Percentiles rank a stretch among this genome's conserved stretches.
phyloP scores from a whole-genome alignment of 805 yeast species.

The Candida anglica region DNA sequence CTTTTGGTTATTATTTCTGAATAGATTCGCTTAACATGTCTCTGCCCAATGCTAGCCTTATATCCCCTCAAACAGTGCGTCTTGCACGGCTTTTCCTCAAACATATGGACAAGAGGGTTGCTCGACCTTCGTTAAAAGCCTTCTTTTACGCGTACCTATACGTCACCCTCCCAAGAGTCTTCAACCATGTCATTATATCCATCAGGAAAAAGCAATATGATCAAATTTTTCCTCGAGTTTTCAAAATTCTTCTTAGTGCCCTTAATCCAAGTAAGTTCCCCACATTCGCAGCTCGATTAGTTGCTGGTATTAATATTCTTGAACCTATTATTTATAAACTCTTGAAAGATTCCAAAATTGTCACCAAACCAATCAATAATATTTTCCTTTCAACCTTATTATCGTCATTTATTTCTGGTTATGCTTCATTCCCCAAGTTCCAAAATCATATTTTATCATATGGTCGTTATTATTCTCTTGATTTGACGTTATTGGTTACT shows the following conservation, averaged over 20 bases:
- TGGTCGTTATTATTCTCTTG: slow-evolving; percentile 19
- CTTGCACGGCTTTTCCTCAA: background rate
- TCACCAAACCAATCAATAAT: slow-evolving; percentile 3
- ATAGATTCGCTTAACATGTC: too few relatives aligned
- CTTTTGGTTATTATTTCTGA: too few relatives aligned
- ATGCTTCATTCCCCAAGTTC: slow-evolving; percentile 15
- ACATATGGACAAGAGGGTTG: slow-evolving; percentile 8
- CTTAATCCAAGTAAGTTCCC: slow-evolving; percentile 31
- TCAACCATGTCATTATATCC: slow-evolving; percentile 12
- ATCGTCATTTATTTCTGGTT: slow-evolving; percentile 19
- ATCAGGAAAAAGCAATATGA: slow-evolving; percentile 12
- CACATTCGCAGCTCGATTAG: slow-evolving; percentile 26
- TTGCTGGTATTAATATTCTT: slow-evolving; percentile 27
- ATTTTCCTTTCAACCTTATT: slow-evolving; percentile 19
- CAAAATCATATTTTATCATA: slow-evolving; percentile 14
- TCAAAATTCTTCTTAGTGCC: slow-evolving; percentile 18
- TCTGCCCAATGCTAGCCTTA: too few relatives aligned
- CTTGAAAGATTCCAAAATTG: slow-evolving; percentile 3
- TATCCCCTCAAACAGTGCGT: slow-evolving; percentile 1
- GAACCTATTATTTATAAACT: slow-evolving; percentile 19
- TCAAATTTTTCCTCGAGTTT: slow-evolving; percentile 12
- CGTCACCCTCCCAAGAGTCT: slow-evolving; percentile 27
- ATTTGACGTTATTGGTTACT: slow-evolving; percentile 19
- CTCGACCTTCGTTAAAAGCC: slow-evolving; percentile 28
- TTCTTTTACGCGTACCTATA: slow-evolving; percentile 31